Evolutionary conservation across 192 early-diverging fungal species (phyloP), one percentile per base, ranked within the genome.

Genomic region (Dispira parvispora): DNA sequence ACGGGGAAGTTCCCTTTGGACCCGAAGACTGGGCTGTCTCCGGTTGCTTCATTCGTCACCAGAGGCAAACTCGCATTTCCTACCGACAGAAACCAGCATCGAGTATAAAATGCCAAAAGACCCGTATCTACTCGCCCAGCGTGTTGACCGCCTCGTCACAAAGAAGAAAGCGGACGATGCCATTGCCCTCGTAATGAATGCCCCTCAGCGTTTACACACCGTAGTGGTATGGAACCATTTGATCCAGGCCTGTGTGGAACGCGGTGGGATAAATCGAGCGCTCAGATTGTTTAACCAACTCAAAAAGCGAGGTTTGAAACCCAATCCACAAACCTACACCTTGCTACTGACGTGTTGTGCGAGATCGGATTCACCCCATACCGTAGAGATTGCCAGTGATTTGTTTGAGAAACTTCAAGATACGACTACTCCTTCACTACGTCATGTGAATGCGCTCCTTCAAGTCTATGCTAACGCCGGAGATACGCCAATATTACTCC

Each of bases 171-270:
- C 26, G 21, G 26, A 52, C 50, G 50, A 52, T 18, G 50, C 50
- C 50, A 52, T 52, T 52, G 50, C 50, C 10, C 50, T 52, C 50
- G 26, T 26, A 20, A 52, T 52, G 50, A 52, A 52, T n/a, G 50
- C 50, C 12, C 50, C 50, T 0, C 18, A 11, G 50, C 50, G 18
- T 52, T 52, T 52, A 26, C 50, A 52, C 20, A 25, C 50, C 18
- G 50, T 52, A 9, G 50, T 52, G 21, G 18, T 52, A 25, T 52
- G 50, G 50, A 52, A 52, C 50, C 50, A 52, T 26, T 26, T 52
- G 20, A 52, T 52, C 50, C 50, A 26, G 18, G 50, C 50, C 50
- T 52, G 50, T n/a, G 50, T 26, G 10, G 26, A 52, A n/a, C 50
- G 26, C 13, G 50, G 50, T 18, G 20, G 20, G 20, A 25, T 52